These are phyloP conservation scores for Fraxinus angustifolia DNA, from an alignment of 305 asterid genomes.

Conservation along the genomic window DNA sequence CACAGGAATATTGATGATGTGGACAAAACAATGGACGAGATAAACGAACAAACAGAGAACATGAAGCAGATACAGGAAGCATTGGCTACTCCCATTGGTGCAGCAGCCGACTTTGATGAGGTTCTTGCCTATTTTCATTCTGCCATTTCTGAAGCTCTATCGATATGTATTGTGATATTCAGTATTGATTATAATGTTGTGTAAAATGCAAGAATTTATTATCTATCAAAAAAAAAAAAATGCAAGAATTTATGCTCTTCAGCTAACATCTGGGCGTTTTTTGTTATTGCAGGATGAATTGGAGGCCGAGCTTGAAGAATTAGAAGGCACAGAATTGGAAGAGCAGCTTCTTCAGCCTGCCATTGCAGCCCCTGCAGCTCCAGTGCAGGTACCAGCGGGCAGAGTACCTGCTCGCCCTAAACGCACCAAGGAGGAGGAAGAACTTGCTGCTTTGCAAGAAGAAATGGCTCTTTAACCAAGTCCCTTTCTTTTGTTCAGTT, in stretches of 20 bases:
- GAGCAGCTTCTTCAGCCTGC: conserved; percentile 50
- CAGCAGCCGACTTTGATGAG: conserved; percentile 47
- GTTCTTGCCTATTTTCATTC: conserved; percentile 15
- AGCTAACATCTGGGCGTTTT: not conserved
- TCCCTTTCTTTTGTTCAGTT: conserved; percentile 7
- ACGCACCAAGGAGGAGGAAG: conserved; percentile 45
- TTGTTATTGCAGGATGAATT: conserved; percentile 41
- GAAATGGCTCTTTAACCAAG: conserved; percentile 36
- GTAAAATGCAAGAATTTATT: not conserved
- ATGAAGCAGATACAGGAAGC: conserved; percentile 53
- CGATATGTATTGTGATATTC: not conserved
- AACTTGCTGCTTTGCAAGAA: conserved; percentile 53
- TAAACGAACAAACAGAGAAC: conserved; percentile 48
- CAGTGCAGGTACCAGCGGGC: conserved; percentile 35
- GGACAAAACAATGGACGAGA: conserved; percentile 59
- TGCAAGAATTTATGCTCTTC: not conserved
- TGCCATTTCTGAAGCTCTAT: conserved; percentile 4
- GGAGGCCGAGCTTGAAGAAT: conserved; percentile 50
- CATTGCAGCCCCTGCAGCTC: conserved; percentile 36
- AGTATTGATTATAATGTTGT: not conserved
- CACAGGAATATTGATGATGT: conserved; percentile 49
- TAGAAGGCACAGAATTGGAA: conserved; percentile 48
- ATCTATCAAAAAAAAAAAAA: too few species aligned
- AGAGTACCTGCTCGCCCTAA: conserved; percentile 30
- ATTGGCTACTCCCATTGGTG: conserved; percentile 39